phyloP scores from a whole-genome alignment of 768 basidiomycete species.

The Austroboletus eburneus region DNA sequence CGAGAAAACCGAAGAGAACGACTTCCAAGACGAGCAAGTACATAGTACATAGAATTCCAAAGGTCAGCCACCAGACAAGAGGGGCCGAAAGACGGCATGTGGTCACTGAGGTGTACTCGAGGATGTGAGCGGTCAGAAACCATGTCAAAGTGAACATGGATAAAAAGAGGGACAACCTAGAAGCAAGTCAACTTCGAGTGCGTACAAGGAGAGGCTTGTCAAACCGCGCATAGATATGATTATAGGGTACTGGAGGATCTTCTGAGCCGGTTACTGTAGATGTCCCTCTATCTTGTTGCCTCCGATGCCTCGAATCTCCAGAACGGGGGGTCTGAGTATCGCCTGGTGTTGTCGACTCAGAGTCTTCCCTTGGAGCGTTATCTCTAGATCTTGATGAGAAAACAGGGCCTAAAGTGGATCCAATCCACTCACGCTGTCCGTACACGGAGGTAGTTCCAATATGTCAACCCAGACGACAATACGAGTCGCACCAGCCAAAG shows the following conservation, averaged over 20 bases:
- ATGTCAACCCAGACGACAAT: conserved; percentile 45
- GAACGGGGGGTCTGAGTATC: conserved; percentile 11
- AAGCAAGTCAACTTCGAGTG: conserved; percentile 14
- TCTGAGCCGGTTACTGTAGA: conserved; percentile 19
- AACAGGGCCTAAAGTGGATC: background rate
- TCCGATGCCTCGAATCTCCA: conserved; percentile 15
- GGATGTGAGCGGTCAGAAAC: conserved; percentile 78
- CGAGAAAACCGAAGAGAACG: conserved; percentile 66
- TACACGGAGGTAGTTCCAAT: conserved; percentile 49
- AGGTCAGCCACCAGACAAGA: conserved; percentile 84
- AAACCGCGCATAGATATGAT: conserved; percentile 28
- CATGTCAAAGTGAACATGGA: conserved; percentile 74
- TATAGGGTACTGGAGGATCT: conserved; percentile 23
- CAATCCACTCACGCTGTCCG: conserved; percentile 31
- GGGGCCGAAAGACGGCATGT: conserved; percentile 72
- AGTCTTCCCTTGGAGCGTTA: conserved; percentile 25
- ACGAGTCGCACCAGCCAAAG: conserved; percentile 58
- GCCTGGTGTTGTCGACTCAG: conserved; percentile 27
- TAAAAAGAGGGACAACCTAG: conserved; percentile 54
- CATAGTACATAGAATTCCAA: conserved; percentile 74
- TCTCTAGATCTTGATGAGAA: conserved; percentile 19
- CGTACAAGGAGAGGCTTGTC: background rate
- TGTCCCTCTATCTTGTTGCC: conserved; percentile 20
- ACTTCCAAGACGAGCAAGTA: conserved; percentile 75
- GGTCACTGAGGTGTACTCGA: conserved; percentile 72